Evolutionary conservation across 2,329 filamentous ascomycete species (phyloP).

Genomic region (Talaromyces marneffei): DNA sequence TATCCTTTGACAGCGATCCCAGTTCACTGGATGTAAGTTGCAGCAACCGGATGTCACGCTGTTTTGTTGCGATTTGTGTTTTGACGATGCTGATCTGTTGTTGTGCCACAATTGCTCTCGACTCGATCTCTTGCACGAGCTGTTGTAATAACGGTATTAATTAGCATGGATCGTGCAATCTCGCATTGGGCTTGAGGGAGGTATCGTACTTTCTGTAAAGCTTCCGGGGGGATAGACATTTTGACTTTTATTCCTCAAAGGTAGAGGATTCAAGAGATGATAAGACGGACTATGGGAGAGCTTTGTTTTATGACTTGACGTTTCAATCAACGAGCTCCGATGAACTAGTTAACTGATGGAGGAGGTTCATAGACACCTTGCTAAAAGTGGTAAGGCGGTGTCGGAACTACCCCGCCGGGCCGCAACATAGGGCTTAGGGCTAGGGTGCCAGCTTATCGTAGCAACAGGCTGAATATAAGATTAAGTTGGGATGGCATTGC

Average conservation of each 20-base stretch:
- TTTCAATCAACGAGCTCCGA: neutral
- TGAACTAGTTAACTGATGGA: neutral
- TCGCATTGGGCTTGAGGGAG: neutral
- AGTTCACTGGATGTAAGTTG: slow-evolving; percentile 83
- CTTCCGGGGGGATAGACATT: slow-evolving; percentile 94
- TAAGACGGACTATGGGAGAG: neutral
- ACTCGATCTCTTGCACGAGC: slow-evolving; percentile 91
- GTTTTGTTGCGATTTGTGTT: slow-evolving; percentile 76
- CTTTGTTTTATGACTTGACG: neutral
- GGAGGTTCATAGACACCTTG: neutral
- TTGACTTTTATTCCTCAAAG: slow-evolving; percentile 22
- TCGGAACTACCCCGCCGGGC: slow-evolving; percentile 7
- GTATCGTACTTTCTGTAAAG: slow-evolving; percentile 72
- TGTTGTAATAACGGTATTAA: slow-evolving; percentile 33
- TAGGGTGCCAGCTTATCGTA: slow-evolving; percentile 2
- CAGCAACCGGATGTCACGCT: slow-evolving; percentile 80
- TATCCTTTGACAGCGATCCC: slow-evolving; percentile 65
- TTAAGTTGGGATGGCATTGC: neutral
- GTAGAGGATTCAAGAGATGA: neutral
- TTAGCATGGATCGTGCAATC: neutral
- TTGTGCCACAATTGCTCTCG: slow-evolving; percentile 78
- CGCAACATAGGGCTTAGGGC: slow-evolving; percentile 13
- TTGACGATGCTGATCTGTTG: slow-evolving; percentile 86
- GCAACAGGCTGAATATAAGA: neutral
- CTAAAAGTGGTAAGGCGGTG: neutral